These are phyloP conservation scores for Zasmidium citrigriseum DNA, from an alignment of 2,329 filamentous ascomycete genomes.

Conservation along the genomic window DNA sequence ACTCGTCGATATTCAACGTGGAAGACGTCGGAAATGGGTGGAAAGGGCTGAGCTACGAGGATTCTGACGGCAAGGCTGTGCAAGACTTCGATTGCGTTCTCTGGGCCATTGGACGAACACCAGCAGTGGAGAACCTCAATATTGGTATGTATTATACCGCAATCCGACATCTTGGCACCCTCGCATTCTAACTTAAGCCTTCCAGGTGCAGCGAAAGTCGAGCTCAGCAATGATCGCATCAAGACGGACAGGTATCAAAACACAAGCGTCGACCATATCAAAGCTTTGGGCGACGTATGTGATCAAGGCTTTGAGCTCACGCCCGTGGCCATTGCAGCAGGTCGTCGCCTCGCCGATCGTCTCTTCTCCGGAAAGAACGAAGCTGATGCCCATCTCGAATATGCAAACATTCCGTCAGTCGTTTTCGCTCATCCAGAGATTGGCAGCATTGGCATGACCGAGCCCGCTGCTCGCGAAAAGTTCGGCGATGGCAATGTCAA, in stretches of 20 bases:
- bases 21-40: constrained; percentile 69
- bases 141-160: constrained; percentile 63
- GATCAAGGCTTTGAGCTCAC: constrained; percentile 76
- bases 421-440: constrained; percentile 87
- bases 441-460: constrained; percentile 76
- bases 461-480: constrained; percentile 72
- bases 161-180: too few relatives aligned
- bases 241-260: constrained; percentile 80
- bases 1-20: constrained; percentile 65
- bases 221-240: constrained; percentile 69
- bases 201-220: constrained; percentile 59
- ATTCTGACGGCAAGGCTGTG: constrained; percentile 61
- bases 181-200: not conserved
- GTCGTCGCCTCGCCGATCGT: constrained; percentile 74
- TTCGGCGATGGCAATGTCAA: constrained; percentile 75
- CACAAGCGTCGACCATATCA: constrained; percentile 73
- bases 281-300: constrained; percentile 78
- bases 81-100: constrained; percentile 73
- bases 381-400: constrained; percentile 66
- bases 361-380: constrained; percentile 67
- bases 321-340: constrained; percentile 86
- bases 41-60: constrained; percentile 72
- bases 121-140: constrained; percentile 70
- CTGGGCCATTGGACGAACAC: constrained; percentile 79
- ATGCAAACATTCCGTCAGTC: constrained; percentile 78